A percentile compares a stretch with the other conserved stretches of the same genome.
These are phyloP conservation scores for Leccinum solheimii DNA, from an alignment of 1,284 basidiomycete genomes.

Conservation along the genomic window DNA sequence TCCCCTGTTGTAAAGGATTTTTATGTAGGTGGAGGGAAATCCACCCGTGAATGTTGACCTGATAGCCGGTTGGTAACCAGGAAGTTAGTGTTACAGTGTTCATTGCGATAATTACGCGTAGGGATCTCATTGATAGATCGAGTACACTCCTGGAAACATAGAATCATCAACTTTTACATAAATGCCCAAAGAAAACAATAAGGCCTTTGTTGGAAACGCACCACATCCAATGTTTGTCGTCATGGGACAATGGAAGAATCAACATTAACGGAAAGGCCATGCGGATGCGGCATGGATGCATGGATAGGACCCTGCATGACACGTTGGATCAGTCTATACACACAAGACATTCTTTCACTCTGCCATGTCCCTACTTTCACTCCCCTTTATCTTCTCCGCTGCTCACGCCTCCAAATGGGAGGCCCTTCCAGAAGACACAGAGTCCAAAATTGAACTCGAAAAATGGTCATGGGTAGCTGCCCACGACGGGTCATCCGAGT, in stretches of 20 bases:
- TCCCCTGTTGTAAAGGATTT: too few species aligned
- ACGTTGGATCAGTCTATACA: not conserved
- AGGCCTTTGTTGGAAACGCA: not conserved
- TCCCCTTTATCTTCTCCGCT: slow-evolving; percentile 28
- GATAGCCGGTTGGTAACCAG: too few species aligned
- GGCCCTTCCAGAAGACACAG: slow-evolving; percentile 7
- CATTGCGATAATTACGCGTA: too few species aligned
- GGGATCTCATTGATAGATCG: too few species aligned
- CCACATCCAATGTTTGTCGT: not conserved
- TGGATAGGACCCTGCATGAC: not conserved
- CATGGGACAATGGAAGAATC: not conserved
- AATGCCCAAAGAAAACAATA: not conserved
- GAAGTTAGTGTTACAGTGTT: too few species aligned
- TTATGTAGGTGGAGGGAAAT: too few species aligned
- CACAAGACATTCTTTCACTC: not conserved
- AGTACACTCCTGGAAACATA: not conserved
- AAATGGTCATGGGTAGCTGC: not conserved
- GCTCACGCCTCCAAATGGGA: slow-evolving; percentile 31
- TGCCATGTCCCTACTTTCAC: slow-evolving; percentile 16
- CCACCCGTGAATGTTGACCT: too few species aligned
- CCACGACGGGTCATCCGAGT: not conserved
- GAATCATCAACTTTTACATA: not conserved
- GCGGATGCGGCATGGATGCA: not conserved
- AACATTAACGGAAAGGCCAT: not conserved
- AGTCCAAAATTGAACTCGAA: not conserved